phyloP scores from a whole-genome alignment of 768 basidiomycete genomes.

The Cystobasidium tubakii region DNA sequence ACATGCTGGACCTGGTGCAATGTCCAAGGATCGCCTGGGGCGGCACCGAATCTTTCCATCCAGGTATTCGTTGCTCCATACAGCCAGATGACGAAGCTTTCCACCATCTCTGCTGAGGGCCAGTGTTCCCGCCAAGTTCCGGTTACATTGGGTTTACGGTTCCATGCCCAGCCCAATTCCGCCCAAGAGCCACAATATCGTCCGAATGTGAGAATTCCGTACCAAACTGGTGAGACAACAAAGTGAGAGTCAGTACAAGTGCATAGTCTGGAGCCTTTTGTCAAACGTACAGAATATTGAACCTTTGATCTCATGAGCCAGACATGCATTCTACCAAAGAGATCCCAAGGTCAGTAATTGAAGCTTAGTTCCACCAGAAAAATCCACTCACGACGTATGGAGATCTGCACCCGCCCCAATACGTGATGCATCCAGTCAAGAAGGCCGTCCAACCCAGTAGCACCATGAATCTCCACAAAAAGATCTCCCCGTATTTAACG shows the following conservation, averaged over 20 bases:
- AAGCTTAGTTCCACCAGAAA: neutral
- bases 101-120: conserved; percentile 50
- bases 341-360: neutral
- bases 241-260: neutral
- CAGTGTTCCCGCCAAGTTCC: conserved; percentile 43
- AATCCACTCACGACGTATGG: neutral
- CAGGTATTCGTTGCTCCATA: conserved; percentile 90
- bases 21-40: conserved; percentile 72
- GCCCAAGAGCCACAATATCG: conserved; percentile 87
- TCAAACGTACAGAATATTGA: conserved; percentile 13
- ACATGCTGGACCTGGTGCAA: conserved; percentile 92
- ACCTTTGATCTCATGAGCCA: conserved; percentile 26
- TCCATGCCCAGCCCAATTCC: conserved; percentile 93
- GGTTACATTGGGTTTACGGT: conserved; percentile 54
- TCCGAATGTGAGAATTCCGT: conserved; percentile 75
- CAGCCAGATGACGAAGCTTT: conserved; percentile 60
- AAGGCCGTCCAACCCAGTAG: conserved; percentile 7
- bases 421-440: neutral
- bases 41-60: conserved; percentile 91
- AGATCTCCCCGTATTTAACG: conserved; percentile 5
- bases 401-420: conserved; percentile 11
- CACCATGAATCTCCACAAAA: neutral
- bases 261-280: too few relatives aligned
- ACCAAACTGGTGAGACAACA: conserved; percentile 8
- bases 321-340: neutral